Evolutionary conservation across 2,329 filamentous ascomycete genomes (phyloP), one percentile per base, ranked within the genome.

Genomic region (Diaporthe ampelina): DNA sequence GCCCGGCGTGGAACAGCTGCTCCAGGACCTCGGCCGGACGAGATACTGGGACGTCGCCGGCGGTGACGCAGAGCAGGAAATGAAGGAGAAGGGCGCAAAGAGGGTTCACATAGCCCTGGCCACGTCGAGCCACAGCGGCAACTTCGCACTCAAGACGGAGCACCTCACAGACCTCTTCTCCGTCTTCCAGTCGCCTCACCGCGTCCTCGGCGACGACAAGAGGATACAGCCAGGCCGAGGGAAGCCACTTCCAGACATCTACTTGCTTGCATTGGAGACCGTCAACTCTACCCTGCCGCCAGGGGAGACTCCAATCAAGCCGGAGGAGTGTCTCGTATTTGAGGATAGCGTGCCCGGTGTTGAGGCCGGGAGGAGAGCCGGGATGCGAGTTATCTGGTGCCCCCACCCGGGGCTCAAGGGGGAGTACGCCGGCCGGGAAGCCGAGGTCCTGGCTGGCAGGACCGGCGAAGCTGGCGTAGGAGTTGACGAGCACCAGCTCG

Each of bases 161-260:
- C 90, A 92, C 79, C 85, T 92, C 48, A 78, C 83, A 2, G 87
- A 91, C 48, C 83, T 93, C 59, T 92, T 93, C 81, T 83, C 86
- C 77, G 86, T 91, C 32, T 97, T 98, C 80, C 89, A 91, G 43
- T 81, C 86, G 1, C 84, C 92, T n/a, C 91, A 94, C 74, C 90
- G 92, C 61, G 93, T 99, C 0, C 85, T 97, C 0, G 97, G 97
- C 15, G 97, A 99, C 80, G 96, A 99, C 81, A 81, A 86, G 9
- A 89, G 97, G 68, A 94, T 99, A 78, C 86, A 89, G 0, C 84
- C 88, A 4, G 96, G 96, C 0, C 87, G 95, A n/a, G 97, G 97
- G 17, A 99, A 99, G 84, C 97, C 97, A 0, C 89, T 96, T 43
- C 97, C 96, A 0, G 96, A 99, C 84, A 99, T 99, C 78, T 98